Percentiles rank a stretch among this genome's conserved stretches.
Conservation (phyloP, 2,329 filamentous ascomycete genomes). For the Ceratocystis diversiconidia region DNA sequence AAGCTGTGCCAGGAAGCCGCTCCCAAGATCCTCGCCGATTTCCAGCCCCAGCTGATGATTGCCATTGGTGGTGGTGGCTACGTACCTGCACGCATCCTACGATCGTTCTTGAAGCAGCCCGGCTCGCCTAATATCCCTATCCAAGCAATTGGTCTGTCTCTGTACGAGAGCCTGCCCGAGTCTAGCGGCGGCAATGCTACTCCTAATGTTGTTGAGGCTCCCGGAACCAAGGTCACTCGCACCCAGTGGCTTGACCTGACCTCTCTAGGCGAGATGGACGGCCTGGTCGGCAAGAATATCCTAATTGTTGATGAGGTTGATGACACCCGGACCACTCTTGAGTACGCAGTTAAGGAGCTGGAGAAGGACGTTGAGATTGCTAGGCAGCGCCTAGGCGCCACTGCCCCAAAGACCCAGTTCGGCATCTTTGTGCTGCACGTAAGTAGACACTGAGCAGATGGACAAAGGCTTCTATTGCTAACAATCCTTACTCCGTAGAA, state of each 20-base stretch:
- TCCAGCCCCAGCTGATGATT: constrained; percentile 93
- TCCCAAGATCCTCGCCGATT: constrained; percentile 63
- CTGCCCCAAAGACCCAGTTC: constrained; percentile 62
- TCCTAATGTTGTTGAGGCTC: constrained; percentile 45
- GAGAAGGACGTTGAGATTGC: constrained; percentile 86
- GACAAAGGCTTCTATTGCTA: neutral
- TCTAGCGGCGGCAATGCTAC: constrained; percentile 37
- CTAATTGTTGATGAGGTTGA: constrained; percentile 93
- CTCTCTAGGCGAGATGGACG: constrained; percentile 67
- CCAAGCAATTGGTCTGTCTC: constrained; percentile 92
- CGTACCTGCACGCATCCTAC: constrained; percentile 88
- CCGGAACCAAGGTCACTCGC: constrained; percentile 86
- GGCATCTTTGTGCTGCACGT: constrained; percentile 92
- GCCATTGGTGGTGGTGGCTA: constrained; percentile 96
- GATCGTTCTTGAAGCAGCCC: constrained; percentile 87
- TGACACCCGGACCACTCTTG: constrained; percentile 83
- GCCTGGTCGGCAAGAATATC: constrained; percentile 79
- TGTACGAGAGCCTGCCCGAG: constrained; percentile 69
- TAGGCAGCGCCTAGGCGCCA: constrained; percentile 54
- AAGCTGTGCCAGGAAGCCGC: constrained; percentile 88
- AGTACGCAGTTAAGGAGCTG: constrained; percentile 84
- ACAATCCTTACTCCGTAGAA: constrained; percentile 42
- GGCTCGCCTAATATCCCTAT: constrained; percentile 91
- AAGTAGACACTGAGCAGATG: constrained; percentile 26
- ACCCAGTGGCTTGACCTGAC: constrained; percentile 96